A percentile compares a stretch with the other conserved stretches of the same genome.
phyloP scores from a whole-genome alignment of 441 rosid species.

The Erodium moschatum region DNA sequence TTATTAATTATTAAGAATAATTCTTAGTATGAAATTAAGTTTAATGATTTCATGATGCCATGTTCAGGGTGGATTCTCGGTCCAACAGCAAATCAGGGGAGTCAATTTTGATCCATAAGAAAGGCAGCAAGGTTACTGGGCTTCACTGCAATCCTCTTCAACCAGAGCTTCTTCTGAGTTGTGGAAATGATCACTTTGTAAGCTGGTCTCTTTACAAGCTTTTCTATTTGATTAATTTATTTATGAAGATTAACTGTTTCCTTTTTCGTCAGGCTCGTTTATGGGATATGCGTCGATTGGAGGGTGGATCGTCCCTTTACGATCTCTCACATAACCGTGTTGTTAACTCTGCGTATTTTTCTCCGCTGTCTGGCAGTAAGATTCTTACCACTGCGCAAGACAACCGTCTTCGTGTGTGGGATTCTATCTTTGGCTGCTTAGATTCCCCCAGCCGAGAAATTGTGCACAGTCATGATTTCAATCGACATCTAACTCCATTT shows the following conservation, averaged over 20 bases:
- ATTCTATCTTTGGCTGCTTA: slow-evolving; percentile 66
- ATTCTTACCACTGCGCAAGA: slow-evolving; percentile 85
- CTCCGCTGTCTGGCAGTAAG: slow-evolving; percentile 71
- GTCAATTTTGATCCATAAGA: slow-evolving; percentile 73
- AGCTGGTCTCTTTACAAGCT: slow-evolving; percentile 23
- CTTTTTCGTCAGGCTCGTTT: slow-evolving; percentile 55
- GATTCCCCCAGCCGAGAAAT: slow-evolving; percentile 87
- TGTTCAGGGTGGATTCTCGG: slow-evolving; percentile 66
- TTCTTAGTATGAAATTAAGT: background rate
- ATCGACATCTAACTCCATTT: slow-evolving; percentile 80
- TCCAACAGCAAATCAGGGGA: slow-evolving; percentile 44
- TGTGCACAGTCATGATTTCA: slow-evolving; percentile 94
- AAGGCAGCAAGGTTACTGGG: slow-evolving; percentile 83
- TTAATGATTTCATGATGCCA: slow-evolving; percentile 12
- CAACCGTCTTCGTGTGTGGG: slow-evolving; percentile 82
- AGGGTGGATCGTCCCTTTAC: slow-evolving; percentile 47
- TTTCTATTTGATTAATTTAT: background rate
- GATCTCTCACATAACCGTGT: slow-evolving; percentile 69
- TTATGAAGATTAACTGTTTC: slow-evolving; percentile 8
- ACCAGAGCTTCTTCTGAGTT: slow-evolving; percentile 76
- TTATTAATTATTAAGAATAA: background rate
- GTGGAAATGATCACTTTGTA: slow-evolving; percentile 95
- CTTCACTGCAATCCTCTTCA: slow-evolving; percentile 89
- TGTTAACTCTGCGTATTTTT: slow-evolving; percentile 92
- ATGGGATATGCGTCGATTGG: slow-evolving; percentile 80